These are phyloP conservation scores for Starmerella khaoyaiensis DNA, from an alignment of 805 yeast species.

Conservation along the genomic window DNA sequence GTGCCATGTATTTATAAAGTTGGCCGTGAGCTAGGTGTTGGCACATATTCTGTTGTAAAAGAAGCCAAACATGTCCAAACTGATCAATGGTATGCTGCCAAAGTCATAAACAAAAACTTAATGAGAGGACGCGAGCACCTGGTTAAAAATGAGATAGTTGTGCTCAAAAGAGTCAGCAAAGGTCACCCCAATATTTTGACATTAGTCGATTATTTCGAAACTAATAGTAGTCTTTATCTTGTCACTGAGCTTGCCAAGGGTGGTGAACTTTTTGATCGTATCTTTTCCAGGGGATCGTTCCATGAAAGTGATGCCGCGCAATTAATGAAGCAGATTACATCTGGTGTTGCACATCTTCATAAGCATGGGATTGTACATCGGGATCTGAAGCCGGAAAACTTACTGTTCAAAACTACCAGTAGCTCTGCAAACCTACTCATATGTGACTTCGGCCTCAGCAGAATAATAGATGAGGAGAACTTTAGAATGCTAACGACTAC, in stretches of 20 bases:
- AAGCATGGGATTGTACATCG: conserved; percentile 50
- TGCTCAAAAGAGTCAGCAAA: conserved; percentile 39
- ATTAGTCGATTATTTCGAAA: conserved; percentile 57
- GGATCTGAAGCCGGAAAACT: conserved; percentile 61
- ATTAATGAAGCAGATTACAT: conserved; percentile 38
- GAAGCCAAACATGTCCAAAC: conserved; percentile 33
- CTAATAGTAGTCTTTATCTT: conserved; percentile 39
- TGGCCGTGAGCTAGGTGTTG: conserved; percentile 32
- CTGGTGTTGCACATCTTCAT: conserved; percentile 49
- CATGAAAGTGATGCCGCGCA: conserved; percentile 39
- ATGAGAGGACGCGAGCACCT: conserved; percentile 42
- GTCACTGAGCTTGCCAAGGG: conserved; percentile 58
- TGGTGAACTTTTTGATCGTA: conserved; percentile 54
- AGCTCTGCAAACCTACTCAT: conserved; percentile 34
- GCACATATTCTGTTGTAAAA: conserved; percentile 34
- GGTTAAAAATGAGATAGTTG: conserved; percentile 49
- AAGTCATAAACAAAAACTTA: conserved; percentile 37
- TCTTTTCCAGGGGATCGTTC: conserved; percentile 36
- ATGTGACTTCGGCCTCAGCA: conserved; percentile 56
- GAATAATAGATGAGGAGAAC: conserved; percentile 33
- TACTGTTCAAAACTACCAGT: conserved; percentile 37
- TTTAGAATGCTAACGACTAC: conserved; percentile 34
- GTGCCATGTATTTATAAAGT: conserved; percentile 18
- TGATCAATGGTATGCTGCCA: conserved; percentile 40
- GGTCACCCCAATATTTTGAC: conserved; percentile 46